Percentiles rank a stretch among this genome's conserved stretches.
These are phyloP conservation scores for Rhodosporidiobolus odoratus DNA, from an alignment of 768 basidiomycete species.

Conservation along the genomic window DNA sequence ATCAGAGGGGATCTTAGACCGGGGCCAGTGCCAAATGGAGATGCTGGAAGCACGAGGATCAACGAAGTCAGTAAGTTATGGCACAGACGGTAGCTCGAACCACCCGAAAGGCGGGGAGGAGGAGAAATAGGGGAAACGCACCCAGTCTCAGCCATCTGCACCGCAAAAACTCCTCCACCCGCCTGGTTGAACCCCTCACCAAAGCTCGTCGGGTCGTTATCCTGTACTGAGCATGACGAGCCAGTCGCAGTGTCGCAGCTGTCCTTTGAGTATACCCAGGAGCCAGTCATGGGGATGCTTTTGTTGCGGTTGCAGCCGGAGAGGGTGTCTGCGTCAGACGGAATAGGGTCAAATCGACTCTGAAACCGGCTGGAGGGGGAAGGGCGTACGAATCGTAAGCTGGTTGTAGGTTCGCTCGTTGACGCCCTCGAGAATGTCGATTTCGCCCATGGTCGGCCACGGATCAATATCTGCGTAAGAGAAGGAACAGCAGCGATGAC, in stretches of 20 bases:
- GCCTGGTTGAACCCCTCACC: slow-evolving; percentile 51
- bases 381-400: slow-evolving; percentile 21
- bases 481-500: too few relatives aligned
- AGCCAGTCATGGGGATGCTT: slow-evolving; percentile 43
- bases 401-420: slow-evolving; percentile 43
- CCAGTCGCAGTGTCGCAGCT: slow-evolving; percentile 44
- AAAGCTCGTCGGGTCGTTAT: slow-evolving; percentile 46
- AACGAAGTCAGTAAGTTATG: neutral
- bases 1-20: neutral
- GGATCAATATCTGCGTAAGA: neutral
- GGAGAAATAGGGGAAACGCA: slow-evolving; percentile 43
- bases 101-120: neutral
- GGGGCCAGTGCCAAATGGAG: neutral
- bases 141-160: slow-evolving; percentile 43
- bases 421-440: slow-evolving; percentile 44
- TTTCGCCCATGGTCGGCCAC: slow-evolving; percentile 55
- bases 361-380: neutral
- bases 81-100: neutral
- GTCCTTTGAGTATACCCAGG: slow-evolving; percentile 28
- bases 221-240: slow-evolving; percentile 47
- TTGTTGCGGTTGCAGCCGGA: slow-evolving; percentile 25
- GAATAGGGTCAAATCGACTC: neutral
- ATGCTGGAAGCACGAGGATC: neutral
- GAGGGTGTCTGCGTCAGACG: neutral
- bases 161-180: slow-evolving; percentile 53